Conservation (phyloP, 2,329 filamentous ascomycete species). For the Diaporthe ilicicola region DNA sequence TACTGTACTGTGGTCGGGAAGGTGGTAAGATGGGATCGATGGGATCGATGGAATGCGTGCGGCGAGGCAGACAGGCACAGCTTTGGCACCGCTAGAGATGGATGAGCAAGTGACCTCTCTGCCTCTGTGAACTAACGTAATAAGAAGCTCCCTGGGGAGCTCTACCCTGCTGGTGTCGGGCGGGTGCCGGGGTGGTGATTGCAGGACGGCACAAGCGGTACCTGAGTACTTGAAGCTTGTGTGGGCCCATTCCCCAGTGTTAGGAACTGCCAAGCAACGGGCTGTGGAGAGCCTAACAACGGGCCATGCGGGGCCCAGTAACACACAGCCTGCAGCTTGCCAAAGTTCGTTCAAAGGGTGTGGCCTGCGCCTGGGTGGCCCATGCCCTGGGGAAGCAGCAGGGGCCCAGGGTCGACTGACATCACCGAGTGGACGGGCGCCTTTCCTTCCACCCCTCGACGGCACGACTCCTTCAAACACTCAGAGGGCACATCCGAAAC, state of each 20-base stretch:
- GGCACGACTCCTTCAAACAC: constrained; percentile 29
- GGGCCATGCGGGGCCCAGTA: neutral
- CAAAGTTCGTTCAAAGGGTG: neutral
- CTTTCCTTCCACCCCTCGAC: neutral
- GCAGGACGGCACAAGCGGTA: neutral
- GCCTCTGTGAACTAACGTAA: no score
- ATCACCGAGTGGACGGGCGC: neutral
- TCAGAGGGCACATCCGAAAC: constrained; percentile 28
- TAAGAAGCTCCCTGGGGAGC: constrained; percentile 13
- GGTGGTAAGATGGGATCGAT: neutral
- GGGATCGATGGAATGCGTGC: constrained; percentile 14
- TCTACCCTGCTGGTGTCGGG: neutral
- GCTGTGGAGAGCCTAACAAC: constrained; percentile 14
- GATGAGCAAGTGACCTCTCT: constrained; percentile 5
- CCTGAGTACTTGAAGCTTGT: neutral
- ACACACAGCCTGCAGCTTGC: neutral
- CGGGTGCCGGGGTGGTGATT: neutral
- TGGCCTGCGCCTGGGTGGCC: neutral
- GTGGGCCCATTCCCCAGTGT: constrained; percentile 13
- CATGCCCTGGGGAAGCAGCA: neutral
- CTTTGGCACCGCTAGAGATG: neutral
- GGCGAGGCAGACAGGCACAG: constrained; percentile 11
- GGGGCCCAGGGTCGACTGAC: constrained; percentile 5
- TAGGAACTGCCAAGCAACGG: constrained; percentile 14
- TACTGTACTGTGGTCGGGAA: neutral